Evolutionary conservation across 768 basidiomycete species (phyloP).

Genomic region (Galerina marginata): DNA sequence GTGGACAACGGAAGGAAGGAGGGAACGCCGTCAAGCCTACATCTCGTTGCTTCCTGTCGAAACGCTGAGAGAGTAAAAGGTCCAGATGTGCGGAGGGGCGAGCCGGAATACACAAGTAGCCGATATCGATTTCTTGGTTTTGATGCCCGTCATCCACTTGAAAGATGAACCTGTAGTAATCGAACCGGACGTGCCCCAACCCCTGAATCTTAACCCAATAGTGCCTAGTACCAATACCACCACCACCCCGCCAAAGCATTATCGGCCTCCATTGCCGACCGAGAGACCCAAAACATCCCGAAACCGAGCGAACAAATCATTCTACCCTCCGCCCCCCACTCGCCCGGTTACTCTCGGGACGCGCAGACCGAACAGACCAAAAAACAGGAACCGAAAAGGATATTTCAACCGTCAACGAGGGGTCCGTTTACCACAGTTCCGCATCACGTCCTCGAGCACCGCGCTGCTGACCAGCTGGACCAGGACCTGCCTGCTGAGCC

Average conservation of each 20-base stretch:
- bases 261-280: slow-evolving; percentile 23
- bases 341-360: slow-evolving; percentile 52
- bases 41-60: slow-evolving; percentile 20
- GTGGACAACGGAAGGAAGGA: slow-evolving; percentile 16
- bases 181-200: slow-evolving; percentile 50
- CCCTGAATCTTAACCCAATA: slow-evolving; percentile 35
- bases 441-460: slow-evolving; percentile 50
- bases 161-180: slow-evolving; percentile 15
- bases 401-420: slow-evolving; percentile 21
- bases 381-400: slow-evolving; percentile 30
- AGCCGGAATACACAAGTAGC: slow-evolving; percentile 21
- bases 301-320: slow-evolving; percentile 43
- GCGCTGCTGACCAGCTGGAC: slow-evolving; percentile 52
- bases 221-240: slow-evolving; percentile 18
- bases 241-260: slow-evolving; percentile 15
- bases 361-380: slow-evolving; percentile 37
- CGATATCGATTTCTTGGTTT: slow-evolving; percentile 31
- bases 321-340: slow-evolving; percentile 55
- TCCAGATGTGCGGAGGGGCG: slow-evolving; percentile 21
- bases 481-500: slow-evolving; percentile 67
- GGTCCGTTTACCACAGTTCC: slow-evolving; percentile 59
- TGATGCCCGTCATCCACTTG: slow-evolving; percentile 13
- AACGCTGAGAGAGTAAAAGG: slow-evolving; percentile 16
- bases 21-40: slow-evolving; percentile 1
- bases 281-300: slow-evolving; percentile 32